Conservation (phyloP, 2,329 filamentous ascomycete species). For the Aspergillus ustus region DNA sequence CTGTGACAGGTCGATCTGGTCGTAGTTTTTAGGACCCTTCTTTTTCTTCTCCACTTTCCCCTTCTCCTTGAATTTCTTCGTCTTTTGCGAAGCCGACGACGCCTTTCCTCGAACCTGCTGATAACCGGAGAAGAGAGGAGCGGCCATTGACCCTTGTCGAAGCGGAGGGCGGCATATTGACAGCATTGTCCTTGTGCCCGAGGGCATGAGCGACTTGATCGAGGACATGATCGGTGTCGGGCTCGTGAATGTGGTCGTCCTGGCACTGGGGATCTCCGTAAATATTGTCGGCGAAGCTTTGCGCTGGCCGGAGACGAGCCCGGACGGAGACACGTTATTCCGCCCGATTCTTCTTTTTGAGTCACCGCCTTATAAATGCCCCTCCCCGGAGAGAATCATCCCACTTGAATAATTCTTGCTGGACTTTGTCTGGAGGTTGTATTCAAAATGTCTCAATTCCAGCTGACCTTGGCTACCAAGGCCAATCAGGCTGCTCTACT, state of each 20-base stretch:
- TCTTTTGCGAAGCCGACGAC: constrained; percentile 28
- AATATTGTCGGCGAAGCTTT: constrained; percentile 39
- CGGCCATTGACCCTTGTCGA: constrained; percentile 34
- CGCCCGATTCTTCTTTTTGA: constrained; percentile 24
- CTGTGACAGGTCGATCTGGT: constrained; percentile 65
- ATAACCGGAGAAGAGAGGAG: constrained; percentile 35
- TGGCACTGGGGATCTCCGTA: not conserved
- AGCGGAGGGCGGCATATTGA: constrained; percentile 38
- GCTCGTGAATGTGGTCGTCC: not conserved
- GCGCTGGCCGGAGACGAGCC: constrained; percentile 17
- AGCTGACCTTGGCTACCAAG: constrained; percentile 44
- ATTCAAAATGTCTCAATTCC: constrained; percentile 37
- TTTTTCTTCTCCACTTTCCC: constrained; percentile 64
- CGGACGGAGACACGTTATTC: constrained; percentile 38
- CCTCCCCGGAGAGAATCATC: constrained; percentile 29
- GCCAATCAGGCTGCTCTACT: constrained; percentile 47
- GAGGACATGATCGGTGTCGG: constrained; percentile 37
- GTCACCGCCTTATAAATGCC: constrained; percentile 17
- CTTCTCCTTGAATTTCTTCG: constrained; percentile 50
- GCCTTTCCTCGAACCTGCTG: constrained; percentile 44
- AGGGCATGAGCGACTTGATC: constrained; percentile 38
- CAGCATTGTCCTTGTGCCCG: constrained; percentile 39
- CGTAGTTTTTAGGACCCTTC: constrained; percentile 70
- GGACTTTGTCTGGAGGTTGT: constrained; percentile 16
- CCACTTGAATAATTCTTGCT: not conserved